Evolutionary conservation across 345 rosid genomes (phyloP).

Genomic region (Dimocarpus longan): DNA sequence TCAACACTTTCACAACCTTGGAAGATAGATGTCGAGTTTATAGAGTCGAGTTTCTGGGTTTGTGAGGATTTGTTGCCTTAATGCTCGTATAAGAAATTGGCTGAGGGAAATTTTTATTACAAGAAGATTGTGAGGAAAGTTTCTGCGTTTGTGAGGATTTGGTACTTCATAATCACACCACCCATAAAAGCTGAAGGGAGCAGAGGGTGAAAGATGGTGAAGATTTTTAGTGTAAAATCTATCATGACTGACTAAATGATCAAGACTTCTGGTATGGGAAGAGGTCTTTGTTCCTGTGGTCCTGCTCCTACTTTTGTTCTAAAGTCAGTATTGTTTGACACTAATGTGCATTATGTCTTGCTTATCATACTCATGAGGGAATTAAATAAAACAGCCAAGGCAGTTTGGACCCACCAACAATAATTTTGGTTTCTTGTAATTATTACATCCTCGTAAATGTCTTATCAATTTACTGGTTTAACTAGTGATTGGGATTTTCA

Average conservation of each 20-base stretch:
- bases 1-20: not conserved
- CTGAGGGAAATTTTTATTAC: not conserved
- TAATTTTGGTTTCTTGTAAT: constrained; percentile 28
- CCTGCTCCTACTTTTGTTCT: constrained; percentile 2
- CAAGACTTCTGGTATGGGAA: not conserved
- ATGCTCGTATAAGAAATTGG: constrained; percentile 10
- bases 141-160: too few relatives aligned
- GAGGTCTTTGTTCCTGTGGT: constrained; percentile 6
- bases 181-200: constrained; percentile 16
- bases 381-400: constrained; percentile 21
- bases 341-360: constrained; percentile 1
- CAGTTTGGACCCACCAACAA: constrained; percentile 11
- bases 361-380: not conserved
- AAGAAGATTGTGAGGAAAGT: constrained; percentile 8
- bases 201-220: constrained; percentile 15
- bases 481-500: not conserved
- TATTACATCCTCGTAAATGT: not conserved
- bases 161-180: not conserved
- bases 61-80: not conserved
- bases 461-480: constrained; percentile 8
- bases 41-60: not conserved
- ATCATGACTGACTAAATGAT: not conserved
- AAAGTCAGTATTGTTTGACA: constrained; percentile 3
- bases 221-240: constrained; percentile 2
- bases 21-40: not conserved